Conservation (phyloP, 139 green algal species). For the Chlorella ohadii region DNA sequence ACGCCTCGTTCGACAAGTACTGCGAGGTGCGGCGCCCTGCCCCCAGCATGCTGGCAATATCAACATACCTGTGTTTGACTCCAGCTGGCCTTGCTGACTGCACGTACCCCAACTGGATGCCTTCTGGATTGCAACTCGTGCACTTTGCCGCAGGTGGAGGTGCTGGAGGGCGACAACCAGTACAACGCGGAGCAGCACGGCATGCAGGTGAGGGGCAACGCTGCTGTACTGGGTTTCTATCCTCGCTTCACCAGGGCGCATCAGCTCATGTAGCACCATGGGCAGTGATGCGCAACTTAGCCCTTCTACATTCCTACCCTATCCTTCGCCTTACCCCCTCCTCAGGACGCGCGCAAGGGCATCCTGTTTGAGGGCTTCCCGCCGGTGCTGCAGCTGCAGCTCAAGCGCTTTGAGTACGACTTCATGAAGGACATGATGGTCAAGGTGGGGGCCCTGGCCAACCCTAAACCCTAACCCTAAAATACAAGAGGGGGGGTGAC, state of each 20-base stretch:
- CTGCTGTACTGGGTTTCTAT: too few relatives aligned
- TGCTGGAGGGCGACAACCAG: slow-evolving; percentile 90
- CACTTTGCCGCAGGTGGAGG: slow-evolving; percentile 57
- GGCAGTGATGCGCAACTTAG: too few relatives aligned
- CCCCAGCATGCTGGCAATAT: too few relatives aligned
- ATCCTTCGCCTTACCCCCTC: neutral
- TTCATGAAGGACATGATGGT: slow-evolving; percentile 84
- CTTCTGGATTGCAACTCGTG: too few relatives aligned
- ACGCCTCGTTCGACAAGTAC: slow-evolving; percentile 88
- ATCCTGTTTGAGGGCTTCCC: slow-evolving; percentile 93
- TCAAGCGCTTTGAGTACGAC: slow-evolving; percentile 99
- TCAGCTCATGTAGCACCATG: too few relatives aligned
- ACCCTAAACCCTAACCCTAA: too few relatives aligned
- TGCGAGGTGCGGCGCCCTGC: slow-evolving; percentile 41
- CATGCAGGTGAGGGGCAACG: slow-evolving; percentile 69
- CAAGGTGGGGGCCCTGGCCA: slow-evolving; percentile 64
- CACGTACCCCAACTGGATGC: too few relatives aligned
- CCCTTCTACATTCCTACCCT: neutral
- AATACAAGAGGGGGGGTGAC: too few relatives aligned
- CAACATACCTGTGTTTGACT: too few relatives aligned
- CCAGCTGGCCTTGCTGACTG: too few relatives aligned
- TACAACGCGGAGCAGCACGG: slow-evolving; percentile 94
- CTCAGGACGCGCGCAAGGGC: slow-evolving; percentile 92
- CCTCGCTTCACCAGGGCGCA: too few relatives aligned
- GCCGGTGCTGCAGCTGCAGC: slow-evolving; percentile 96